Base-by-base conservation (phyloP, 1,284 basidiomycete genomes). In the Volvariella volvacea region DNA sequence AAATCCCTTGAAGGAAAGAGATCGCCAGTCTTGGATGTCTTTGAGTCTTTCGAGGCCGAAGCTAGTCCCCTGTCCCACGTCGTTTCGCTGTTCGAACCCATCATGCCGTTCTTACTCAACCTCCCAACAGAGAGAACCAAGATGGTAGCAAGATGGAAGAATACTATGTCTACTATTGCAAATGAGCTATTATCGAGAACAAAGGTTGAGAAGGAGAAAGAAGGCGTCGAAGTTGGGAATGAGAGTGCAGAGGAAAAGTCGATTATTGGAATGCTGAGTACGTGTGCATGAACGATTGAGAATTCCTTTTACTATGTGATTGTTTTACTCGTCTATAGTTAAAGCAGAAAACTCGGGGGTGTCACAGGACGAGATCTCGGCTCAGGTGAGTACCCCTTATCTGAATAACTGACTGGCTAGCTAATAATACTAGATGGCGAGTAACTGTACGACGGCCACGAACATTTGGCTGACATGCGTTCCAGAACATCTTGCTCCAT, bases 321-420 rank as follows among this genome's bases (percentile, higher is more conserved):
- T 7, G 68, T 77, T 62, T 58, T 58, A 1, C 61, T 63, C 6
- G 74, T 80, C 21, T 33, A 16, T 46, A 80, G 77, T 80, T 36
- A 78, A 74, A 51, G 74, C 76, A 1, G 74, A 80, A 55, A 60
- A 54, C 42, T 52, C 59, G 1, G 65, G 64, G 34, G 69, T 89
- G 68, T 71, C 76, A 2, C 69, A 78, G 41, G 77, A 80, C 16
- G 88, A 91, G 55, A 76, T 89, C 15, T 51, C 81, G 34, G 78
- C 82, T 16, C 68, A 71, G 56, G 67, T 67, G 71, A n/a, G n/a
- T n/a, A n/a, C n/a, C n/a, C n/a, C n/a, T n/a, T n/a, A n/a, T n/a
- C n/a, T n/a, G n/a, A n/a, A n/a, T n/a, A n/a, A n/a, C n/a, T n/a
- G n/a, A n/a, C n/a, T n/a, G n/a, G n/a, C n/a, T n/a, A n/a, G n/a